Evolutionary conservation across 306 rosid genomes (phyloP), one percentile per base, ranked within the genome.

Genomic region (Canavalia gladiata): DNA sequence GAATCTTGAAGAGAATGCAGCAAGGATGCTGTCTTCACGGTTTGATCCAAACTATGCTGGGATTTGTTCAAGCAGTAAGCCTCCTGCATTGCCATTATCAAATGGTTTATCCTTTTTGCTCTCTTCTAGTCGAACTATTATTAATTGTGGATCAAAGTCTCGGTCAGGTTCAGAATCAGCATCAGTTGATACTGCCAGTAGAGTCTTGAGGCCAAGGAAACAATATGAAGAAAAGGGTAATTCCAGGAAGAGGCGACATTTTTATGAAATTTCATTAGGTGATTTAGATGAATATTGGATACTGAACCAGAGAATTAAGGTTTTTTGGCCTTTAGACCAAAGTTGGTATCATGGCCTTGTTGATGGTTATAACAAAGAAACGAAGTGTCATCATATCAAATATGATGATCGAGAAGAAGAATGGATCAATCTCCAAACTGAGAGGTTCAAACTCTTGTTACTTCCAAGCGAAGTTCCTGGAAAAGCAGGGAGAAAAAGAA

Each of bases 1-100:
- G 87, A 92, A 92, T 87, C 95, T 92, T 52, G 97, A 92, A 85
- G 95, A 92, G 84, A 92, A 92, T 82, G 97, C 97, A 52, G 95
- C 95, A 6, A 90, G 80, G 88, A 92, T 92, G 97, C 88, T 92
- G 57, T 92, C 97, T 9, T 92, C 97, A 50, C 83, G 97, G 82
- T 92, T 92, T 82, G 91, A 92, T 90, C 93, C 95, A 30, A 92
- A 81, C 83, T 92, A 90, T 84, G 88, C 97, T 12, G 97, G 90
- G 12, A 88, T 90, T 84, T 79, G 92, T 41, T 83, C 86, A 54
- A 78, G 81, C 79, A 82, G 66, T 74, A 89, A 90, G 87, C 79
- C 87, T 72, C 72, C 89, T 59, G 78, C 83, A 34, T 74, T 84
- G 78, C 81, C 84, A 68, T 81, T 91, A 56, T 74, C 72, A 13